Evolutionary conservation across 2,329 filamentous ascomycete species (phyloP).

Genomic region (Phaeosphaeria sp.): DNA sequence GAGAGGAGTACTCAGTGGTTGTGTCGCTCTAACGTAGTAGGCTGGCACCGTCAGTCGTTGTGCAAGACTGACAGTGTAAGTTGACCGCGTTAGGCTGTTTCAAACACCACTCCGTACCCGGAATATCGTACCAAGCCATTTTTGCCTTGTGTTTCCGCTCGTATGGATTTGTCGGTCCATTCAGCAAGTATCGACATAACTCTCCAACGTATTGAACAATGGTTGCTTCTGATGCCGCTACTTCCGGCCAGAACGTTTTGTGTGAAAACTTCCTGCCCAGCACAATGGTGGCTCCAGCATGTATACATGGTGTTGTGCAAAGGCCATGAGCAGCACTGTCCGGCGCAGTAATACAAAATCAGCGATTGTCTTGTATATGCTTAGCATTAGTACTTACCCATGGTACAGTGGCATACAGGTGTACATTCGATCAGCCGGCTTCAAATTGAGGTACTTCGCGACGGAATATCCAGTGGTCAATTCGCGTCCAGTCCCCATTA

Average conservation of each 20-base stretch:
- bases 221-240: constrained; percentile 36
- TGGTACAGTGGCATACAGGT: constrained; percentile 50
- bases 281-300: constrained; percentile 41
- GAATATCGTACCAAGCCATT: too few species aligned
- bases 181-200: constrained; percentile 45
- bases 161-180: constrained; percentile 37
- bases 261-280: constrained; percentile 42
- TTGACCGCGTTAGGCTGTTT: too few species aligned
- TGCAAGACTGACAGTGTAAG: too few species aligned
- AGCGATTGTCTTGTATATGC: not conserved
- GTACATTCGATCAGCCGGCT: constrained; percentile 38
- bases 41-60: too few species aligned
- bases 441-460: constrained; percentile 36
- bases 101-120: too few species aligned
- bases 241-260: constrained; percentile 48
- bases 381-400: constrained; percentile 1
- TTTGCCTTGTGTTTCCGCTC: constrained; percentile 42
- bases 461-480: constrained; percentile 30
- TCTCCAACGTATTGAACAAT: constrained; percentile 49
- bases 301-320: constrained; percentile 35
- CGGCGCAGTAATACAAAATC: not conserved
- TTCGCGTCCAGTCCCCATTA: constrained; percentile 35
- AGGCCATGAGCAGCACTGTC: constrained; percentile 37
- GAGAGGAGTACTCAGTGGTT: too few species aligned
- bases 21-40: too few species aligned